A percentile compares a stretch with the other conserved stretches of the same genome.
Conservation (phyloP, 1,139 yeast genomes). For the Sugiyamaella novakii region DNA sequence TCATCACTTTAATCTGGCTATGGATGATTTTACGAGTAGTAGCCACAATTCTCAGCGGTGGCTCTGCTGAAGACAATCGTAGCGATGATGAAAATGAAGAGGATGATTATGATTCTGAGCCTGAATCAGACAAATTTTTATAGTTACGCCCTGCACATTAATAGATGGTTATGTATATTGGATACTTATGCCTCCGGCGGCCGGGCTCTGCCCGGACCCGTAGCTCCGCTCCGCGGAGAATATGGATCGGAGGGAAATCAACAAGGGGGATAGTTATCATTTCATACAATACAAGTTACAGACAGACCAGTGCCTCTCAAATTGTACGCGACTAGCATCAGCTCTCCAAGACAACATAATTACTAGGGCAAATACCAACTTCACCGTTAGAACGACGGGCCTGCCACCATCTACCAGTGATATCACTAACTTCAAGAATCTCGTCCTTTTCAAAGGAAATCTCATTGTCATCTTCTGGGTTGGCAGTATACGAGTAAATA, state of each 20-base stretch:
- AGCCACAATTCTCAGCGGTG: slow-evolving; percentile 66
- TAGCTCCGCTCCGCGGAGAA: no score
- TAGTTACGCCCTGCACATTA: no score
- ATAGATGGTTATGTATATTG: slow-evolving; percentile 1
- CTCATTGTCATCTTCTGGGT: slow-evolving; percentile 92
- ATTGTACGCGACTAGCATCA: no score
- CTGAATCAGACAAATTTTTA: slow-evolving; percentile 2
- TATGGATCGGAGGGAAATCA: no score
- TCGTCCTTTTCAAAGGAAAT: slow-evolving; percentile 90
- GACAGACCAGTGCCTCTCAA: not conserved
- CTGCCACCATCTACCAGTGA: slow-evolving; percentile 99
- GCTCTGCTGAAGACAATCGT: slow-evolving; percentile 78
- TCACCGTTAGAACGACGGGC: slow-evolving; percentile 88
- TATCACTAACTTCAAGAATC: slow-evolving; percentile 85
- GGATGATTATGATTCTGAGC: slow-evolving; percentile 39
- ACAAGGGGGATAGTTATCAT: no score
- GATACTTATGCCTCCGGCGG: slow-evolving; percentile 13
- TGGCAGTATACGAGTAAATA: slow-evolving; percentile 84
- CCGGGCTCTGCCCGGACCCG: no score
- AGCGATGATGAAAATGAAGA: slow-evolving; percentile 71
- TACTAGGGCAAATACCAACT: slow-evolving; percentile 95
- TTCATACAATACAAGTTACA: slow-evolving; percentile 11
- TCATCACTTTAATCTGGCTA: slow-evolving; percentile 73
- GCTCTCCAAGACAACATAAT: slow-evolving; percentile 72
- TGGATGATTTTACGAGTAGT: slow-evolving; percentile 71